Conservation (phyloP, 495 filamentous ascomycete genomes). For the Durotheca rogersii region DNA sequence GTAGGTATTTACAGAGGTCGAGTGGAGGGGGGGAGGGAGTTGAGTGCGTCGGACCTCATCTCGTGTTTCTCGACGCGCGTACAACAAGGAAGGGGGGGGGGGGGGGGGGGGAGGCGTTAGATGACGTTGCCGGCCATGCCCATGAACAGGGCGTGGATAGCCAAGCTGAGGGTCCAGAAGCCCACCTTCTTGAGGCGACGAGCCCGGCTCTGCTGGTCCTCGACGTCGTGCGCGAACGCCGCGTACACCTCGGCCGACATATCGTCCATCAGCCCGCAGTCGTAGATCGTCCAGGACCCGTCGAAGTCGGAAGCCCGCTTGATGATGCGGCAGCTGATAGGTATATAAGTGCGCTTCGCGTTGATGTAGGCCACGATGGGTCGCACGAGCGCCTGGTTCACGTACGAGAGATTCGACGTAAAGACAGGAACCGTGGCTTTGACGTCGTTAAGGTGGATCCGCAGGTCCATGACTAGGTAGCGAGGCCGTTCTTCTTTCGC, state of each 20-base stretch:
- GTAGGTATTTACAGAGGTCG: neutral
- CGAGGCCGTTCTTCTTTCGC: conserved; percentile 55
- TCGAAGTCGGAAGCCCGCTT: conserved; percentile 88
- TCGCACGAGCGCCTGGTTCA: conserved; percentile 90
- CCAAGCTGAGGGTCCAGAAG: conserved; percentile 88
- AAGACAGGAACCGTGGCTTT: conserved; percentile 90
- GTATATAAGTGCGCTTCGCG: conserved; percentile 87
- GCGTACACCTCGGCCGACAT: conserved; percentile 90
- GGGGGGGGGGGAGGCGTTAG: conserved; percentile 10
- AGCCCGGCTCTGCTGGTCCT: conserved; percentile 79
- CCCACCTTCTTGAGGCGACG: conserved; percentile 93
- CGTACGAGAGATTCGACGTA: conserved; percentile 82
- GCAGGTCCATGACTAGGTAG: conserved; percentile 85
- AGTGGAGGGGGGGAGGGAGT: neutral
- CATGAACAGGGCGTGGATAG: conserved; percentile 91
- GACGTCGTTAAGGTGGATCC: conserved; percentile 88
- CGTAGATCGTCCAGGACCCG: conserved; percentile 92
- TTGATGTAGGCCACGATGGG: conserved; percentile 99
- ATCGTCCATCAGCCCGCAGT: conserved; percentile 93
- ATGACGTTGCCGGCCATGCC: conserved; percentile 85
- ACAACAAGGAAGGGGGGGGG: too few relatives aligned
- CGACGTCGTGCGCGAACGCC: conserved; percentile 85
- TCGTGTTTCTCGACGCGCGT: too few relatives aligned
- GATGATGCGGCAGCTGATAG: conserved; percentile 89
- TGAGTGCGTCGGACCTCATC: too few relatives aligned